Conservation (phyloP, 2,329 filamentous ascomycete genomes). For the Colletotrichum gigasporum region DNA sequence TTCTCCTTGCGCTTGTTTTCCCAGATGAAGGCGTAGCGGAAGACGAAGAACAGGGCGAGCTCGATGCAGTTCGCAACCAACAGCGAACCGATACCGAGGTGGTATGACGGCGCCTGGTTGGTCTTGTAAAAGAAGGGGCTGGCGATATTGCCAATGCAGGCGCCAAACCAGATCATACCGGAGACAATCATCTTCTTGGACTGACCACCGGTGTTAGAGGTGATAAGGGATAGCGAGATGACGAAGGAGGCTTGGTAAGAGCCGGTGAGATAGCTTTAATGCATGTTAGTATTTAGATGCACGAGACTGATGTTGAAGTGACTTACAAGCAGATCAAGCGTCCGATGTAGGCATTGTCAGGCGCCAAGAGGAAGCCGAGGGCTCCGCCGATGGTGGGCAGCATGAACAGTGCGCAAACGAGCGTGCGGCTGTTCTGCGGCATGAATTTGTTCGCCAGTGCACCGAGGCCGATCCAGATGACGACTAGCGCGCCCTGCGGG, state of each 20-base stretch:
- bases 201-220: conserved; percentile 62
- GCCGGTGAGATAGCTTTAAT: conserved; percentile 43
- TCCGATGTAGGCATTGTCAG: conserved; percentile 57
- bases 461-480: conserved; percentile 51
- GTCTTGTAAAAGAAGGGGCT: conserved; percentile 71
- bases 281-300: background rate
- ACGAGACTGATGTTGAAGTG: too few relatives aligned
- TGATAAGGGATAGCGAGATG: conserved; percentile 54
- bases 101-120: conserved; percentile 55
- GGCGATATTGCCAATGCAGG: conserved; percentile 68
- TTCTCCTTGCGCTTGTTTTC: conserved; percentile 51
- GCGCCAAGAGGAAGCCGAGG: conserved; percentile 65
- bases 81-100: conserved; percentile 51
- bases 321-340: conserved; percentile 63
- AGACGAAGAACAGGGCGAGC: conserved; percentile 47
- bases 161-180: conserved; percentile 67
- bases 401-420: conserved; percentile 65
- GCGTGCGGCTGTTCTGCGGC: conserved; percentile 58
- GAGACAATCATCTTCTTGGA: conserved; percentile 74
- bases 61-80: conserved; percentile 52
- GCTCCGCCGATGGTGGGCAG: conserved; percentile 68
- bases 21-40: conserved; percentile 48
- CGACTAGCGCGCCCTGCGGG: conserved; percentile 47
- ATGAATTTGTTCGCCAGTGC: conserved; percentile 48
- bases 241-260: conserved; percentile 52